Conservation (phyloP, 139 green algal genomes). For the Coccomyxa sp. region DNA sequence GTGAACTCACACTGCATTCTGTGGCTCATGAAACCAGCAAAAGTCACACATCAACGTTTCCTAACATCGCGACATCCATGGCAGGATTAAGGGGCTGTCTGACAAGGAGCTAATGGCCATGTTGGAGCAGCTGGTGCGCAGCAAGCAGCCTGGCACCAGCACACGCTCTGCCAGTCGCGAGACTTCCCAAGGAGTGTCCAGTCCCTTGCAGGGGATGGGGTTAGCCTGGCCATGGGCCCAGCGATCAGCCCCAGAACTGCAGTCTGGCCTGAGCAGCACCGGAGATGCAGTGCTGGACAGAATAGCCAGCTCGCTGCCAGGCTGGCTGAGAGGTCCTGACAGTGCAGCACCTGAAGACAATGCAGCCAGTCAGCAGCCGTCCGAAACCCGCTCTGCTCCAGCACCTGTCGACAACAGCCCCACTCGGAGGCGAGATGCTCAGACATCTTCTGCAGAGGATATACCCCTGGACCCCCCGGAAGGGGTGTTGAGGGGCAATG, state of each 20-base stretch:
- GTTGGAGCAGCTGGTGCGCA: neutral
- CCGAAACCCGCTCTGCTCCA: neutral
- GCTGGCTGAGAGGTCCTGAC: neutral
- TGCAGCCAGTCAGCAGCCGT: neutral
- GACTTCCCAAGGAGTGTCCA: neutral
- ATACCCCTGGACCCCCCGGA: neutral
- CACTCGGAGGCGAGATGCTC: neutral
- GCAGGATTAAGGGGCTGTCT: neutral
- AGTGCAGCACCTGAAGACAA: neutral
- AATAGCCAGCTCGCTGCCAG: neutral
- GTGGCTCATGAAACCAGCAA: neutral
- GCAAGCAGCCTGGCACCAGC: neutral
- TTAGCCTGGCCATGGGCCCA: neutral
- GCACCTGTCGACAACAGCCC: neutral
- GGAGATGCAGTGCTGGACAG: neutral
- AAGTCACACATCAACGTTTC: neutral
- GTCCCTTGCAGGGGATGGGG: neutral
- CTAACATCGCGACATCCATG: neutral
- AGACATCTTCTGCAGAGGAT: neutral
- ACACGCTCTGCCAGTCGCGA: neutral
- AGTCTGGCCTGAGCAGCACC: neutral
- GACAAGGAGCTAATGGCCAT: neutral
- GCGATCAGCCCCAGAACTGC: neutral
- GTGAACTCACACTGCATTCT: neutral
- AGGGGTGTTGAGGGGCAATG: neutral